phyloP scores from a whole-genome alignment of 495 filamentous ascomycete genomes.

The Xylaria grammica region DNA sequence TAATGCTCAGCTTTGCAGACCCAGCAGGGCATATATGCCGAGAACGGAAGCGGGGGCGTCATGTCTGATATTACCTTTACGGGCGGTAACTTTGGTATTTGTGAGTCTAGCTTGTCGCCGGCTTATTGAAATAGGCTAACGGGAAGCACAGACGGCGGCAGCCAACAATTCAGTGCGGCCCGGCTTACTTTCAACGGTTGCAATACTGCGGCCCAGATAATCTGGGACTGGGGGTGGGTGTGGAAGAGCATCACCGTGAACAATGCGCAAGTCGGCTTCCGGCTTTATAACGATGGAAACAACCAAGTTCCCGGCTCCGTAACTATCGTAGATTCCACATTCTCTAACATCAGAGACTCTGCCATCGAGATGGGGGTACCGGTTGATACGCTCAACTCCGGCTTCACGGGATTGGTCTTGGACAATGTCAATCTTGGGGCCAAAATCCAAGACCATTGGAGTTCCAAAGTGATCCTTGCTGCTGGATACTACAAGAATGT shows the following conservation, averaged over 20 bases:
- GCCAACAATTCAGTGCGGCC: conserved; percentile 70
- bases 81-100: conserved; percentile 47
- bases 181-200: conserved; percentile 60
- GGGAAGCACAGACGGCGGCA: conserved; percentile 56
- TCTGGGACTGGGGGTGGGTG: conserved; percentile 52
- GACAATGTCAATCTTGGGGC: conserved; percentile 65
- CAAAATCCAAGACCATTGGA: conserved; percentile 25
- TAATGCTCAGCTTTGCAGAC: neutral
- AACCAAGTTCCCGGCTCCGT: conserved; percentile 63
- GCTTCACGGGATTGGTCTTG: conserved; percentile 58
- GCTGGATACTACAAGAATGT: conserved; percentile 14
- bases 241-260: conserved; percentile 67
- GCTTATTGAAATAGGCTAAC: conserved; percentile 46
- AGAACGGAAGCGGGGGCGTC: conserved; percentile 72
- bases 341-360: conserved; percentile 35
- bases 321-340: conserved; percentile 65
- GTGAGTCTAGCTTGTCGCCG: neutral
- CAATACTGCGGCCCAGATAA: conserved; percentile 59
- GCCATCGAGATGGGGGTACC: conserved; percentile 22
- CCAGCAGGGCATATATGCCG: conserved; percentile 65
- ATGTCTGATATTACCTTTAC: conserved; percentile 69
- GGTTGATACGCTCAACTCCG: conserved; percentile 14
- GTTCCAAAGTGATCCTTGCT: conserved; percentile 6
- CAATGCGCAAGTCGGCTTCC: conserved; percentile 62
- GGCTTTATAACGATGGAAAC: conserved; percentile 57